Percentiles rank a stretch among this genome's conserved stretches.
Evolutionary conservation across 164 flowering plant species (phyloP).

Genomic region (Vitis riparia): DNA sequence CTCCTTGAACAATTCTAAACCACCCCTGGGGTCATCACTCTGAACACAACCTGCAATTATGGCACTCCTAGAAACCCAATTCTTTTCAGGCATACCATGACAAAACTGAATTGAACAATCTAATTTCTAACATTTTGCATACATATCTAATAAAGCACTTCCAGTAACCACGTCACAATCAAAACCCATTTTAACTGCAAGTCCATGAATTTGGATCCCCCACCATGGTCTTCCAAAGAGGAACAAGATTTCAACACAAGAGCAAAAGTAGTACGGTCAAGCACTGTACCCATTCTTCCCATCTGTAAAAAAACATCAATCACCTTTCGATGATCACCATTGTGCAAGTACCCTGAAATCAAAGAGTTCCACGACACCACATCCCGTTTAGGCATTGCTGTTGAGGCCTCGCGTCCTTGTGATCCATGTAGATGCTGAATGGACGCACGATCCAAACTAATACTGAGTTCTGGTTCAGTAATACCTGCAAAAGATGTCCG

Average conservation of each 20-base stretch:
- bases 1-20: conserved; percentile 50
- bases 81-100: conserved; percentile 51
- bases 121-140: conserved; percentile 67
- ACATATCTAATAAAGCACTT: conserved; percentile 78
- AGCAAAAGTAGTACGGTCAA: conserved; percentile 55
- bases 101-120: conserved; percentile 41
- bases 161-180: conserved; percentile 62
- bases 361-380: conserved; percentile 79
- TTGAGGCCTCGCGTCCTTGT: too few relatives aligned
- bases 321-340: conserved; percentile 35
- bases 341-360: conserved; percentile 60
- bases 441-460: too few relatives aligned
- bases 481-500: too few relatives aligned
- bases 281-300: conserved; percentile 28
- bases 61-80: conserved; percentile 85
- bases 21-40: conserved; percentile 36
- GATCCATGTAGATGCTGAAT: too few relatives aligned
- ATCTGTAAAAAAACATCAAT: conserved; percentile 46
- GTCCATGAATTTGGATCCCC: conserved; percentile 64
- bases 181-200: conserved; percentile 54
- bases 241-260: conserved; percentile 59
- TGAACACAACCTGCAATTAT: conserved; percentile 70
- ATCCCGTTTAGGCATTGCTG: conserved; percentile 67
- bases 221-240: conserved; percentile 29
- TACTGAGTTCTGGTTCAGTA: too few relatives aligned